Evolutionary conservation across 441 rosid species (phyloP), one percentile per base, ranked within the genome.

Genomic region (Gossypium aridum): DNA sequence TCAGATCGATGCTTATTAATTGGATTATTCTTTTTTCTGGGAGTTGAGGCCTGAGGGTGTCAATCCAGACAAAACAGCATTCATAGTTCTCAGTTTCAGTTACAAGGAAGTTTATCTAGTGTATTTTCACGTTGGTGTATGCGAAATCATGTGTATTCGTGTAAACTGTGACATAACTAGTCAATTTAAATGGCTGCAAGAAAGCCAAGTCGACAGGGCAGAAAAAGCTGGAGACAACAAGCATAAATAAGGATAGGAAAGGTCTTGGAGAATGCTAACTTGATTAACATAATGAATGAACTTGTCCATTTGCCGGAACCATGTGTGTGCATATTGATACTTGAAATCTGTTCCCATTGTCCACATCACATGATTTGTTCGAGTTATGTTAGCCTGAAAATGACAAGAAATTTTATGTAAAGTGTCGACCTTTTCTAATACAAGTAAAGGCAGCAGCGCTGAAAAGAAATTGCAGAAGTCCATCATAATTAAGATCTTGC

Each of bases 331-430:
- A 62, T 86, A 91, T 59, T 90, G 94, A 78, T 90, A 91, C 80
- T 86, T 76, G 83, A 90, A 88, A 82, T 91, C 94, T 26, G 91
- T 87, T 55, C 97, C 94, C 97, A 89, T 91, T 1, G 92, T 91
- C 91, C 92, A 91, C 97, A 91, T 91, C 39, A 91, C 69, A 47
- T 91, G 97, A 82, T 91, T 88, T 43, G 91, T 86, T 34, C 85
- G 87, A 73, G 97, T 91, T 45, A 91, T 75, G 70, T 91, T 91
- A 43, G 92, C 97, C 94, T 91, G 85, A 59, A 75, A 80, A 34
- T 26, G 17, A 68, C 57, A 12, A 55, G 54, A 34, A 54, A 56
- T 9, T 26, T 69, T 69, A 5, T 43, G 59, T 31, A 3, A 47
- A 67, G 60, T n/a, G 43, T 68, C 23, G 26, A 49, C 60, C 43